phyloP scores from a whole-genome alignment of 768 basidiomycete species.

The Xerocomellus chrysenteron region DNA sequence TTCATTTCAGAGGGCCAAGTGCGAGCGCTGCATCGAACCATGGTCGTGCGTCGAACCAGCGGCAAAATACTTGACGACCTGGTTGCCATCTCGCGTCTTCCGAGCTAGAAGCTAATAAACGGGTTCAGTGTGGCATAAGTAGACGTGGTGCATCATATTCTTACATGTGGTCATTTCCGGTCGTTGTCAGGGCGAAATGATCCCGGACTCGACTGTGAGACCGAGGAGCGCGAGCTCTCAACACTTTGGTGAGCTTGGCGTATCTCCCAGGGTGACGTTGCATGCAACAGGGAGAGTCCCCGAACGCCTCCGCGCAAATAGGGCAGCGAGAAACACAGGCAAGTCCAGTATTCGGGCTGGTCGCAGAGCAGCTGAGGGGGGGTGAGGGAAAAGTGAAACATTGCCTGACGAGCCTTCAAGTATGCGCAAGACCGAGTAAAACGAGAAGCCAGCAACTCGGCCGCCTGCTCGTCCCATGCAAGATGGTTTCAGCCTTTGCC shows the following conservation, averaged over 20 bases:
- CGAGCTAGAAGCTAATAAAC: neutral
- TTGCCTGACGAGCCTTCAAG: neutral
- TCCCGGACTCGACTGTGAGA: neutral
- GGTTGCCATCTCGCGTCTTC: neutral
- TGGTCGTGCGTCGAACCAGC: neutral
- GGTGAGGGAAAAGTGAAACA: neutral
- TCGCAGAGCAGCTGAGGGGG: neutral
- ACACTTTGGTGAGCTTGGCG: neutral
- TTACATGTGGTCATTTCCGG: neutral
- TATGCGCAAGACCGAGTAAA: neutral
- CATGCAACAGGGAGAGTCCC: neutral
- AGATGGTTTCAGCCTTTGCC: neutral
- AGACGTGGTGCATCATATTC: neutral
- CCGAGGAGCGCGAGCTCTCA: too few relatives aligned
- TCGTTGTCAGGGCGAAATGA: neutral
- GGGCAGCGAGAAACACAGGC: neutral
- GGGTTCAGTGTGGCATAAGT: neutral
- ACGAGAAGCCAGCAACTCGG: neutral
- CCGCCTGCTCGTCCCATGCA: neutral
- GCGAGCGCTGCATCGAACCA: neutral
- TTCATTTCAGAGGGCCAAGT: neutral
- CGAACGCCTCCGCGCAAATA: neutral
- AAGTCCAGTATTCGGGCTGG: neutral
- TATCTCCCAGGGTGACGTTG: neutral
- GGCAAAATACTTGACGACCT: neutral